Evolutionary conservation across 306 rosid species (phyloP).

Genomic region (Heteromeles arbutifolia): DNA sequence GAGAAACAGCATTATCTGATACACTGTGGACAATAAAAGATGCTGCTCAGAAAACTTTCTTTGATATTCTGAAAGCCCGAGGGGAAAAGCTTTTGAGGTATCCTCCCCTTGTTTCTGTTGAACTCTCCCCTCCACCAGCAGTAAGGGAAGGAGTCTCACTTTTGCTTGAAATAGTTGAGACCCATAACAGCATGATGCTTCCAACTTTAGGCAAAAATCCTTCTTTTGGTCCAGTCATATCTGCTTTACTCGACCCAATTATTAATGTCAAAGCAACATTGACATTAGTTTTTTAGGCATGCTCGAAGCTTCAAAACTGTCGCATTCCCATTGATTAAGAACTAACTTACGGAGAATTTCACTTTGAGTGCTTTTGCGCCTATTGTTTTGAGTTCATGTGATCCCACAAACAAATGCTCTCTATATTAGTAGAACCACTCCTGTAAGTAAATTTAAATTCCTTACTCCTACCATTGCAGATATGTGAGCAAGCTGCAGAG

Average conservation of each 20-base stretch:
- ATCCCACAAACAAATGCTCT: not conserved
- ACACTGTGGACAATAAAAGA: conserved; percentile 80
- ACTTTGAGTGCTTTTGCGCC: not conserved
- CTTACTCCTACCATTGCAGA: conserved; percentile 37
- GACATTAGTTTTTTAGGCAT: not conserved
- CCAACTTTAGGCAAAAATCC: conserved; percentile 72
- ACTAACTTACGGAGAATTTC: conserved; percentile 5
- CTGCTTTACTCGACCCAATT: conserved; percentile 89
- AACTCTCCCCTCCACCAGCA: conserved; percentile 95
- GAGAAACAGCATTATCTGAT: too few relatives aligned
- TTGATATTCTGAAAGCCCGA: conserved; percentile 77
- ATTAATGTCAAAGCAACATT: conserved; percentile 31
- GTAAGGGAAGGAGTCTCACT: conserved; percentile 92
- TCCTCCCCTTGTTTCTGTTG: conserved; percentile 89
- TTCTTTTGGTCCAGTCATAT: conserved; percentile 77
- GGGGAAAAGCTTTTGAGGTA: conserved; percentile 95
- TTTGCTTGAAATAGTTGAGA: conserved; percentile 86
- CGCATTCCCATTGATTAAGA: not conserved
- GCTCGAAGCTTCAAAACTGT: not conserved
- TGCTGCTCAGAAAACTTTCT: conserved; percentile 89
- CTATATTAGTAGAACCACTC: not conserved
- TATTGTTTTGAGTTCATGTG: not conserved
- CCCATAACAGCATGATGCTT: conserved; percentile 76
- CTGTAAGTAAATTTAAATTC: not conserved
- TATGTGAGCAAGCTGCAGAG: conserved; percentile 97